Evolutionary conservation across 805 yeast species (phyloP), one percentile per base, ranked within the genome.

Genomic region (Henningerozyma blattae): DNA sequence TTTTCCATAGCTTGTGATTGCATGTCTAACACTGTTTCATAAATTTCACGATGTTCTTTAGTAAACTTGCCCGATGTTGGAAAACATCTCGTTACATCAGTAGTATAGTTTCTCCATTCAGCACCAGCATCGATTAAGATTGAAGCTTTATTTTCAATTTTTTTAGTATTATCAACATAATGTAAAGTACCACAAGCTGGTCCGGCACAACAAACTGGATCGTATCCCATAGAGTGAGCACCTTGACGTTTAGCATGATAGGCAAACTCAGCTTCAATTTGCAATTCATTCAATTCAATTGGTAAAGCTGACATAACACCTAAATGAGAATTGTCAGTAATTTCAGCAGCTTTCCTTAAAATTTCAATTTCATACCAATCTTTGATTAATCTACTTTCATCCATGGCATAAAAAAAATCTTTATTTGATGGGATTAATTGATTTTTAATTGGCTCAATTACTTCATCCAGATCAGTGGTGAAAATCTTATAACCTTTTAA

Each of bases 131-230:
- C 98, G 34, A 89, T 77, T 40, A 89, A 68, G 8, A 89, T 68
- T 5, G 87, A 68, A 31, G 70, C 73, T 47, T 74, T 75, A 14
- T 67, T 68, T 12, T 54, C 65, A 38, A 77, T 50, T 2, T 66
- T 59, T 33, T 72, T 78, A 48, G 87, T 93, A 52, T 89, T 89
- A 50, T 77, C 77, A 14, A 82, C 76, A 51, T 87, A 89, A 56
- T 91, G 97, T 39, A 91, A 67, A 2, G 95, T 84, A 12, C 94
- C 84, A 54, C 94, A 83, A 43, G 77, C 75, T 20, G 93, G 77
- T 0, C 97, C 97, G 3, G 94, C 70, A 48, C 98, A 87, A 54
- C 97, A 89, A 36, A 89, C 85, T n/a, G 97, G 96, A 52, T 87
- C 96, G 52, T 89, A 89, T 10, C 94, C 77, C 57, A 77, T 83